These are phyloP conservation scores for Diphasiastrum complanatum DNA, from an alignment of 83 land plant genomes.

Conservation along the genomic window DNA sequence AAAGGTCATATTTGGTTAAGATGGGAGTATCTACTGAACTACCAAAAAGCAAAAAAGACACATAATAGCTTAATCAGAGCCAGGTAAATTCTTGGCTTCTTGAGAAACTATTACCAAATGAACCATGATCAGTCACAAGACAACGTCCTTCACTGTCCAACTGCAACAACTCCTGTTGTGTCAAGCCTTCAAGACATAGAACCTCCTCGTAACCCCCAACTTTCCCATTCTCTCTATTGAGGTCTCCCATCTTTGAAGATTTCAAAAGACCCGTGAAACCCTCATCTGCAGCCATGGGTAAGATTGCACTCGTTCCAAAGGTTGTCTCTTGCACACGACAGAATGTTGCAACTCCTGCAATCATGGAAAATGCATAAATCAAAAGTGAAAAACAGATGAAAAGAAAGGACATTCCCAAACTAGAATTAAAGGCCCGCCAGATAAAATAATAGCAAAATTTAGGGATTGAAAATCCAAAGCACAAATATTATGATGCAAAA, in stretches of 20 bases:
- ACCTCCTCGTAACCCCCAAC: constrained; percentile 27
- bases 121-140: constrained; percentile 88
- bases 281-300: constrained; percentile 90
- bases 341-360: constrained; percentile 88
- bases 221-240: constrained; percentile 14
- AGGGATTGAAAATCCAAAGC: not conserved
- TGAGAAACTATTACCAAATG: constrained; percentile 91
- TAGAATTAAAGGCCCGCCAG: not conserved
- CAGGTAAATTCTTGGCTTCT: too few relatives aligned
- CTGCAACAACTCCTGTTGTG: constrained; percentile 56
- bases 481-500: too few relatives aligned
- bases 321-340: constrained; percentile 61
- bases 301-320: constrained; percentile 43
- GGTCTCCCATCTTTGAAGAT: constrained; percentile 17
- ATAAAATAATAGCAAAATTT: not conserved
- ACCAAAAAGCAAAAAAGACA: too few relatives aligned
- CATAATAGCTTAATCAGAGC: too few relatives aligned
- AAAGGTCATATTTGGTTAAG: too few relatives aligned
- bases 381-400: too few relatives aligned
- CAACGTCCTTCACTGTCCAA: constrained; percentile 92
- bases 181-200: constrained; percentile 40
- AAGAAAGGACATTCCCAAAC: too few relatives aligned
- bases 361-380: too few relatives aligned
- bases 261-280: constrained; percentile 78
- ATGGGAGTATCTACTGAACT: too few relatives aligned